phyloP scores from a whole-genome alignment of 2,329 filamentous ascomycete genomes.

The Aquanectria penicillioides region DNA sequence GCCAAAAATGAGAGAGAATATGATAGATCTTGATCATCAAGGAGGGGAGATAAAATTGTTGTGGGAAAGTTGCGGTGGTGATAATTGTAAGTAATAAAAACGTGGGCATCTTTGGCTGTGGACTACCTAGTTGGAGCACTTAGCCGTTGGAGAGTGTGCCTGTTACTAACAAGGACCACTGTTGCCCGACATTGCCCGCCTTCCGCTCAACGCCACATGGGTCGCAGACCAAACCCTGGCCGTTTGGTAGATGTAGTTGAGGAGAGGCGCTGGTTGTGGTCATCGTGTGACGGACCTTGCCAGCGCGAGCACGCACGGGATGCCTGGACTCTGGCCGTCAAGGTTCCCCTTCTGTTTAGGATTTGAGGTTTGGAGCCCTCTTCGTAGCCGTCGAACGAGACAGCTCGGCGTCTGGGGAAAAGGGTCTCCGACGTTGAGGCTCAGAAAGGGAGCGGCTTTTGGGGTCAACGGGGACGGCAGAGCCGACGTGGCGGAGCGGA shows the following conservation, averaged over 20 bases:
- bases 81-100: background rate
- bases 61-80: background rate
- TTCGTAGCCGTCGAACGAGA: constrained; percentile 1
- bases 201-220: constrained; percentile 13
- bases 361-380: background rate
- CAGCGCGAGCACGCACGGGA: constrained; percentile 7
- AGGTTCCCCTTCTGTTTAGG: background rate
- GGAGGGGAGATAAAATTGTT: constrained; percentile 7
- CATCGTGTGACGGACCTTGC: background rate
- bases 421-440: background rate
- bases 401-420: constrained; percentile 21
- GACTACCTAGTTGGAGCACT: background rate
- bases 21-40: constrained; percentile 20
- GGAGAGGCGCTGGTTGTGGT: constrained; percentile 1
- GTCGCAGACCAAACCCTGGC: constrained; percentile 1
- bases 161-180: constrained; percentile 7
- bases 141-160: constrained; percentile 17
- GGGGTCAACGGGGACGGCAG: constrained; percentile 10
- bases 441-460: constrained; percentile 16
- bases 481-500: constrained; percentile 20
- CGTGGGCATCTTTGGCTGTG: background rate
- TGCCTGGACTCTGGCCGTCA: background rate
- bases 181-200: constrained; percentile 23
- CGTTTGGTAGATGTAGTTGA: constrained; percentile 12
- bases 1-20: constrained; percentile 9